Evolutionary conservation across 1,284 basidiomycete species (phyloP).

Genomic region (Ustilago vetiveriae): DNA sequence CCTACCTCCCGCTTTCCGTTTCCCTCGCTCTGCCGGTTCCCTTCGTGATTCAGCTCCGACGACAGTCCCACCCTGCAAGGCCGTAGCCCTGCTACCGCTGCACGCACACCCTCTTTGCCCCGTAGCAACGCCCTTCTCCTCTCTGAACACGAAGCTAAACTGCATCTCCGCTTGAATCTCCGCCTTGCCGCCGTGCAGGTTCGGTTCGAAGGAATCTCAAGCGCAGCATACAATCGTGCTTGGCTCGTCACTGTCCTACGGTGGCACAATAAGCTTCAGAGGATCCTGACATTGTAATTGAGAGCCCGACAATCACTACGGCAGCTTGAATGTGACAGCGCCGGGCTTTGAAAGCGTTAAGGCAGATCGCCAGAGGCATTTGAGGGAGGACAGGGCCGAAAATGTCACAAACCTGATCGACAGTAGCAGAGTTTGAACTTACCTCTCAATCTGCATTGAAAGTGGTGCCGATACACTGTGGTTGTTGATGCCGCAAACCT

Average conservation of each 20-base stretch:
- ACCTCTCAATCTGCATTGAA: too few relatives aligned
- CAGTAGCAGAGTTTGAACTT: too few relatives aligned
- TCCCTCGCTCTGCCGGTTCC: conserved; percentile 5
- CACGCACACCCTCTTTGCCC: too few relatives aligned
- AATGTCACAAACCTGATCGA: too few relatives aligned
- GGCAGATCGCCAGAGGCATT: not conserved
- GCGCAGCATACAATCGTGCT: not conserved
- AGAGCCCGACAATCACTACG: not conserved
- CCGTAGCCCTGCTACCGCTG: too few relatives aligned
- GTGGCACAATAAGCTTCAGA: not conserved
- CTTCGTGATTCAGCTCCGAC: too few relatives aligned
- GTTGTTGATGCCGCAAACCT: too few relatives aligned
- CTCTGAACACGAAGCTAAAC: not conserved
- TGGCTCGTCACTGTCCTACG: not conserved
- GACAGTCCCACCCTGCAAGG: too few relatives aligned
- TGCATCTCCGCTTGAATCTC: conserved; percentile 7
- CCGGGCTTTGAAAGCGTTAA: conserved; percentile 1
- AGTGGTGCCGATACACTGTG: too few relatives aligned
- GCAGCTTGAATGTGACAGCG: not conserved
- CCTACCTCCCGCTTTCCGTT: conserved; percentile 8
- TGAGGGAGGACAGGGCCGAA: too few relatives aligned
- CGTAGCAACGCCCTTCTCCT: not conserved
- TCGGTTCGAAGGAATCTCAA: conserved; percentile 10
- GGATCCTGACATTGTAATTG: not conserved
- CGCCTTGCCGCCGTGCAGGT: conserved; percentile 27